Evolutionary conservation across 139 green algal genomes (phyloP).

Genomic region (Yamagishiella unicocca): DNA sequence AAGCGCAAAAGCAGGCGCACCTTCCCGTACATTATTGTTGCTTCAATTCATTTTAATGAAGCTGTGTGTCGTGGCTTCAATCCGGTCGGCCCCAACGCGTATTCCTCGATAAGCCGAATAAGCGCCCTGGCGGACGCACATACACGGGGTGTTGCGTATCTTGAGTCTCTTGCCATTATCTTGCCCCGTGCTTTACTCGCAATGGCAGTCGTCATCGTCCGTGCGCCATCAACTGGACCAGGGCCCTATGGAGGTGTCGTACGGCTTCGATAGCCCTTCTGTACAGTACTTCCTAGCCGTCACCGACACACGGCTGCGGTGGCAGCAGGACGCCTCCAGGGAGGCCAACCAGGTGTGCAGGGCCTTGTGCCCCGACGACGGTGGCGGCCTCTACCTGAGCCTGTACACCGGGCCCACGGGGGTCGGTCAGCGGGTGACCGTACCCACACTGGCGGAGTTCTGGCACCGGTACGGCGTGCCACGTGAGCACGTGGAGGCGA

Average conservation of each 20-base stretch:
- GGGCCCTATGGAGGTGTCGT: conserved; percentile 11
- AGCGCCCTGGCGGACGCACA: no score
- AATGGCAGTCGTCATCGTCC: no score
- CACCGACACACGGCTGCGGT: background rate
- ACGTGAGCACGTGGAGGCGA: background rate
- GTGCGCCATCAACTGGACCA: conserved; percentile 1
- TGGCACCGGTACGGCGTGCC: conserved; percentile 10
- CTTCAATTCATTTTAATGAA: no score
- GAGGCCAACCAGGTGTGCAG: background rate
- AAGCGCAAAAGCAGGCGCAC: no score
- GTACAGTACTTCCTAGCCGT: conserved; percentile 2
- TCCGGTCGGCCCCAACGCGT: no score
- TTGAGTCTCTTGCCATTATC: no score
- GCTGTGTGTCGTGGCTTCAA: no score
- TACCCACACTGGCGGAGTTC: background rate
- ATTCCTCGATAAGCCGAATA: no score
- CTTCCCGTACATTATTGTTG: no score
- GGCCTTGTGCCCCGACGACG: background rate
- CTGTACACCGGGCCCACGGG: background rate
- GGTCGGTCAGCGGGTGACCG: background rate
- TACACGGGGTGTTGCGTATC: no score
- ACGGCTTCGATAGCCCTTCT: background rate
- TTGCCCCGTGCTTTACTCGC: no score
- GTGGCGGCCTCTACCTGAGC: background rate
- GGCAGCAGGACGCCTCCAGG: background rate